Conservation (phyloP, 2,329 filamentous ascomycete genomes). For the Pseudocercospora fuligena region DNA sequence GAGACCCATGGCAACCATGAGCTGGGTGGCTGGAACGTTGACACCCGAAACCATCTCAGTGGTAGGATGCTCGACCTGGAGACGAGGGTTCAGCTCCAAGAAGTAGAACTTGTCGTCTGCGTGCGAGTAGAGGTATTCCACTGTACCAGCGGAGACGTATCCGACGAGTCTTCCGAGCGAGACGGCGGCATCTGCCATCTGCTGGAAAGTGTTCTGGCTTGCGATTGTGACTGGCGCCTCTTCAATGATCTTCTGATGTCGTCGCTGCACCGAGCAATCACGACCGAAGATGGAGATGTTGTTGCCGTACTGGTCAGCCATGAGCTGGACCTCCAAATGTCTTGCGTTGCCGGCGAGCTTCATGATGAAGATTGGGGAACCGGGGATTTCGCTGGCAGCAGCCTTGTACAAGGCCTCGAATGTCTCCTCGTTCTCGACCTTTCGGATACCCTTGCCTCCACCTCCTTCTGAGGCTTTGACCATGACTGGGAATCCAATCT, state of each 20-base stretch:
- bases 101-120: constrained; percentile 99
- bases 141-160: constrained; percentile 97
- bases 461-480: constrained; percentile 99
- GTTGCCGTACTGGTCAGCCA: constrained; percentile 99
- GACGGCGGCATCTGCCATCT: constrained; percentile 96
- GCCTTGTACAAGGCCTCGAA: constrained; percentile 92
- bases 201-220: constrained; percentile 83
- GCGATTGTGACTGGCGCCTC: constrained; percentile 98
- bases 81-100: constrained; percentile 95
- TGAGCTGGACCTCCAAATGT: constrained; percentile 94
- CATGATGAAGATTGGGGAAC: constrained; percentile 99
- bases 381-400: constrained; percentile 94
- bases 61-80: constrained; percentile 98
- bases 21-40: constrained; percentile 93
- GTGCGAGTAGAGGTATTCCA: constrained; percentile 98
- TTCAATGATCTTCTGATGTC: constrained; percentile 99
- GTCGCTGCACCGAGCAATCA: constrained; percentile 97
- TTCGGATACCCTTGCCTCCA: constrained; percentile 98
- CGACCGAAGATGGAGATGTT: constrained; percentile 98
- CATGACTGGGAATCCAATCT: constrained; percentile 99
- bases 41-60: constrained; percentile 99
- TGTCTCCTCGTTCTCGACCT: constrained; percentile 82
- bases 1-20: constrained; percentile 98
- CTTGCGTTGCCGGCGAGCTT: constrained; percentile 95
- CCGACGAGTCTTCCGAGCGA: constrained; percentile 92